Base-by-base conservation (phyloP, 192 early-diverging fungal species). In the Podila epigama region DNA sequence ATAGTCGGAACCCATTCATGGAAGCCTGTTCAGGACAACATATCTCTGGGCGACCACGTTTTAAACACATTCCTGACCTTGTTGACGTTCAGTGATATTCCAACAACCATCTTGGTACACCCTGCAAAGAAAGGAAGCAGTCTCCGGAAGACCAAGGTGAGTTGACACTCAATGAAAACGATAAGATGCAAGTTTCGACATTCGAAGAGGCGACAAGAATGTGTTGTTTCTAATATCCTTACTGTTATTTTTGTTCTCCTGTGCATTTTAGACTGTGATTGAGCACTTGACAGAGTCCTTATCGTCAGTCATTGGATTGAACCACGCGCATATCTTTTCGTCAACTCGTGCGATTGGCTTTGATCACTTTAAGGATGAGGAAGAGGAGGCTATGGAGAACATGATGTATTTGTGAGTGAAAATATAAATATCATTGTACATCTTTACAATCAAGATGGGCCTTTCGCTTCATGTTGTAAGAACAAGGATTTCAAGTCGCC, bases 101-200 rank as follows among this genome's bases (percentile, higher is more conserved):
- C 71, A 4, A 66, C 71, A 1, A 64, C 64, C 5, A 51, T 51
- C 5, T 33, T 75, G 59, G 33, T 75, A 11, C 59, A 75, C 25
- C 71, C 71, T 1, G 71, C 71, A 33, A 75, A 66, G 35, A 75
- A 66, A 35, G 71, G 71, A 13, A 61, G 39, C 20, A 54, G 59
- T 20, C 51, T 66, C 2, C 51, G 42, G 34, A 64, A 75, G 20
- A 52, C 64, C 13, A 59, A 50, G 58, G 69, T 71, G 58, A 40
- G 58, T 31, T 5, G 7, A 51, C 5, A 18, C 16, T 51, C 6
- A 5, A 18, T 16, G 34, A n/a, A n/a, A n/a, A n/a, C n/a, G n/a
- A n/a, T n/a, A n/a, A n/a, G n/a, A n/a, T n/a, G n/a, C n/a, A n/a
- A n/a, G n/a, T n/a, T n/a, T n/a, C n/a, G n/a, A n/a, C n/a, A n/a